Evolutionary conservation across 352 stramenopile genomes (phyloP).

Genomic region (Elongisporangium senticosum): DNA sequence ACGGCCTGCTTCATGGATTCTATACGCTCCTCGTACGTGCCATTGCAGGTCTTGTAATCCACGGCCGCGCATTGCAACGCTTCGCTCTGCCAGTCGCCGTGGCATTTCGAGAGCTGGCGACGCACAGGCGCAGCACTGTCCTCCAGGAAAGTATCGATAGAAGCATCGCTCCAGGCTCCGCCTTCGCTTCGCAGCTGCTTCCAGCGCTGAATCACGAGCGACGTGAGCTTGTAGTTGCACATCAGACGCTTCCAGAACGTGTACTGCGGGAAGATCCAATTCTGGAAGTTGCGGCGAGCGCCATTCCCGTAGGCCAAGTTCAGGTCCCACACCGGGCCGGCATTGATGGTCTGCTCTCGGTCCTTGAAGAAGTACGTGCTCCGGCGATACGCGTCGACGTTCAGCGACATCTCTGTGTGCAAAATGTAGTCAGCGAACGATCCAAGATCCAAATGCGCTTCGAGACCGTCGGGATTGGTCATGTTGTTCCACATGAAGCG

Average conservation of each 20-base stretch:
- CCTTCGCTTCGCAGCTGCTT: constrained; percentile 42
- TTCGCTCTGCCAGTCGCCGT: constrained; percentile 40
- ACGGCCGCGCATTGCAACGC: constrained; percentile 52
- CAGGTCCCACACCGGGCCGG: constrained; percentile 71
- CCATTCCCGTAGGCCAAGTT: constrained; percentile 78
- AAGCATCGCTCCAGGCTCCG: constrained; percentile 44
- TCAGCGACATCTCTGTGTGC: constrained; percentile 80
- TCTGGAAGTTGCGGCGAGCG: constrained; percentile 39
- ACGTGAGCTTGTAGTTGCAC: constrained; percentile 74
- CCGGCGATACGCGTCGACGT: constrained; percentile 72
- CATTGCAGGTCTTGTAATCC: constrained; percentile 44
- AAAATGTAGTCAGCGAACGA: constrained; percentile 74
- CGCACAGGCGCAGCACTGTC: constrained; percentile 33
- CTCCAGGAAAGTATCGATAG: constrained; percentile 51
- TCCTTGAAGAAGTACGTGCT: constrained; percentile 82
- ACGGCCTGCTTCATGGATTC: constrained; percentile 36
- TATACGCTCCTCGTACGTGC: constrained; percentile 52
- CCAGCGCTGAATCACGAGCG: constrained; percentile 71
- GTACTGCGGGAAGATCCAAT: constrained; percentile 75
- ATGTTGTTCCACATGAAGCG: constrained; percentile 75
- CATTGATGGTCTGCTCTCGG: constrained; percentile 65
- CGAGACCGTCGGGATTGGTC: constrained; percentile 46
- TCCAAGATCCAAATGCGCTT: constrained; percentile 58
- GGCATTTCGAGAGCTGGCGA: constrained; percentile 52
- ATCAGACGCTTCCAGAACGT: constrained; percentile 78